A percentile compares a stretch with the other conserved stretches of the same genome.
Evolutionary conservation across 495 filamentous ascomycete species (phyloP).

Genomic region (Aspergillus sparsus): DNA sequence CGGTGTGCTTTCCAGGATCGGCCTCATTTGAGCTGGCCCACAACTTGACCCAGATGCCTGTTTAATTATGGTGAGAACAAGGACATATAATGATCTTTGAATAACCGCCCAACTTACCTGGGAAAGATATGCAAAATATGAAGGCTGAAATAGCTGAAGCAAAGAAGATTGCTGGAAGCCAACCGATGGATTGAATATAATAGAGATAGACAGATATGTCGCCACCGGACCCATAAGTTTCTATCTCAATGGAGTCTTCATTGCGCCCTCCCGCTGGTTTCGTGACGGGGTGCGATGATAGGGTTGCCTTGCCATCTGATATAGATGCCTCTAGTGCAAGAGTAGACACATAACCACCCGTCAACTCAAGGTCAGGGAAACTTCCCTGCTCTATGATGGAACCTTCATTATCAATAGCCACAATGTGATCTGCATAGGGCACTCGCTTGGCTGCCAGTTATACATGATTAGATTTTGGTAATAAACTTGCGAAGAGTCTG

Average conservation of each 20-base stretch:
- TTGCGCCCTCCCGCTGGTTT: background rate
- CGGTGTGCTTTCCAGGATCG: conserved; percentile 1
- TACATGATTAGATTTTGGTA: background rate
- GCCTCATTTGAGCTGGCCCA: background rate
- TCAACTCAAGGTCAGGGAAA: background rate
- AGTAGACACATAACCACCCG: conserved; percentile 5
- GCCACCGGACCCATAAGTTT: conserved; percentile 4
- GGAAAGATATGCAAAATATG: conserved; percentile 9
- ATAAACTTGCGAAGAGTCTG: no score
- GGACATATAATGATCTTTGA: background rate
- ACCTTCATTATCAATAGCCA: conserved; percentile 2
- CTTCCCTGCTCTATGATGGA: background rate
- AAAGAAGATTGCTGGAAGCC: conserved; percentile 3
- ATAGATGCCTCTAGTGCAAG: background rate
- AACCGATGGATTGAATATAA: conserved; percentile 1
- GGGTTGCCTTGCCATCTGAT: no score
- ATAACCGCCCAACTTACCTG: conserved; percentile 1
- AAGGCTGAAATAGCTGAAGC: background rate
- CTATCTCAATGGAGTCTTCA: conserved; percentile 9
- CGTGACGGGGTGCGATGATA: background rate
- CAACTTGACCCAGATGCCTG: conserved; percentile 13
- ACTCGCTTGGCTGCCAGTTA: background rate
- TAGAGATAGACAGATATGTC: background rate
- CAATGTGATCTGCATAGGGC: conserved; percentile 10
- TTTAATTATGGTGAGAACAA: background rate